Evolutionary conservation across 2,329 filamentous ascomycete genomes (phyloP).

Genomic region (Tolypocladium sp.): DNA sequence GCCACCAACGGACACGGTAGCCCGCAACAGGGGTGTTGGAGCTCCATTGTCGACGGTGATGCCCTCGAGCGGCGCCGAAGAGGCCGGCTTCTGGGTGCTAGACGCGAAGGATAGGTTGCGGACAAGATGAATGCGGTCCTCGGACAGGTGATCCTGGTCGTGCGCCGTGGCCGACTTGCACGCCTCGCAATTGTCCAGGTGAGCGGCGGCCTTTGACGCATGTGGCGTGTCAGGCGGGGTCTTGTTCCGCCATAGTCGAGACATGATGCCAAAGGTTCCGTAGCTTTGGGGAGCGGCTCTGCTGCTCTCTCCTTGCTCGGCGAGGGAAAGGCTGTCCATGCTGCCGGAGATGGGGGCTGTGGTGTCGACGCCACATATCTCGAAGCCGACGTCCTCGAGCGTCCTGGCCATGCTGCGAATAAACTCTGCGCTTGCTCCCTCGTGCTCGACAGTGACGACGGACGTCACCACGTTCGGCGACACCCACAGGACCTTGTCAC

Average conservation of each 20-base stretch:
- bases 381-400: constrained; percentile 50
- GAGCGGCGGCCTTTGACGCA: constrained; percentile 17
- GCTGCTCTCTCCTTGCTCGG: constrained; percentile 13
- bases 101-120: constrained; percentile 2
- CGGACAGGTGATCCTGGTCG: constrained; percentile 2
- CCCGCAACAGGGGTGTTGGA: constrained; percentile 29
- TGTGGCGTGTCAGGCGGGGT: constrained; percentile 13
- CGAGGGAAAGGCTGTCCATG: constrained; percentile 11
- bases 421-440: constrained; percentile 27
- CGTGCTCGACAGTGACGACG: constrained; percentile 53
- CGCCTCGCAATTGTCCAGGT: constrained; percentile 28
- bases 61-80: constrained; percentile 11
- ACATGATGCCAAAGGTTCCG: constrained; percentile 19
- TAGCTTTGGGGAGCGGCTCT: constrained; percentile 7
- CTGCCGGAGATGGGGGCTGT: constrained; percentile 21
- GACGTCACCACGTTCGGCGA: constrained; percentile 65
- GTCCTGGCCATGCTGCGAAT: constrained; percentile 34
- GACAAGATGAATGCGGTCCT: not conserved
- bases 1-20: constrained; percentile 52
- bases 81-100: constrained; percentile 3
- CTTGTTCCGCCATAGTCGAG: constrained; percentile 18
- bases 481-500: constrained; percentile 43
- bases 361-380: constrained; percentile 40
- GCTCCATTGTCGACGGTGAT: constrained; percentile 11
- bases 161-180: constrained; percentile 16